phyloP scores from a whole-genome alignment of 2,329 filamentous ascomycete genomes.

The Plectosphaerella cucumerina region DNA sequence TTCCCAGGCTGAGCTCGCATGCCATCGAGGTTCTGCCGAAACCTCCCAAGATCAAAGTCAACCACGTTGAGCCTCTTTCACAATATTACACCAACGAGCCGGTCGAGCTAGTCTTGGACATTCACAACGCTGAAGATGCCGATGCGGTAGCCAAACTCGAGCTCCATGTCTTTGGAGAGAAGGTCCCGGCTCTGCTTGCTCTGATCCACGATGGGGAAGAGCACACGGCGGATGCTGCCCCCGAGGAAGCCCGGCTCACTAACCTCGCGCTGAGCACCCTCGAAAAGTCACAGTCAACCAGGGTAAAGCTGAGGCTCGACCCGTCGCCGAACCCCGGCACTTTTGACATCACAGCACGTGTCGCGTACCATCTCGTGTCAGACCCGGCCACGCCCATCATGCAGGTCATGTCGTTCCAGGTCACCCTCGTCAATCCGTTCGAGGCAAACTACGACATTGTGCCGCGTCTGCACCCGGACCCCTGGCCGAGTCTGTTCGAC shows the following conservation, averaged over 20 bases:
- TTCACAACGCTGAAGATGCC: constrained; percentile 81
- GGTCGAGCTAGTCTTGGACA: constrained; percentile 62
- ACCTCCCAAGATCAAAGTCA: constrained; percentile 85
- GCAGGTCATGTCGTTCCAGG: constrained; percentile 63
- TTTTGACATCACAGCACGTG: constrained; percentile 68
- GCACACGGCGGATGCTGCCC: constrained; percentile 23
- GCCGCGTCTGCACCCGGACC: constrained; percentile 69
- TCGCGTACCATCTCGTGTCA: constrained; percentile 73
- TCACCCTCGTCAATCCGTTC: constrained; percentile 78
- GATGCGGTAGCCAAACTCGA: constrained; percentile 69
- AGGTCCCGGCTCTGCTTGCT: constrained; percentile 42
- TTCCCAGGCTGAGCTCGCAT: constrained; percentile 45
- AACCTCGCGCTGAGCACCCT: constrained; percentile 44
- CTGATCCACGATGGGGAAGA: constrained; percentile 28
- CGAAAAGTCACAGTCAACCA: constrained; percentile 35
- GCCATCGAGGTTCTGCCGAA: constrained; percentile 75
- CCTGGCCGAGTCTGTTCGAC: constrained; percentile 87
- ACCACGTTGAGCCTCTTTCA: constrained; percentile 53
- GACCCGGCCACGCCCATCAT: constrained; percentile 78
- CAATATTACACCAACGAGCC: constrained; percentile 85
- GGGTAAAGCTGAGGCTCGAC: constrained; percentile 43
- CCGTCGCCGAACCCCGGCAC: constrained; percentile 46
- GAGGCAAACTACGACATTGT: constrained; percentile 87
- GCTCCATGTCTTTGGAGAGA: constrained; percentile 59
- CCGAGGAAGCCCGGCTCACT: constrained; percentile 38